phyloP scores from a whole-genome alignment of 768 basidiomycete species.

The Lactarius hatsudake region DNA sequence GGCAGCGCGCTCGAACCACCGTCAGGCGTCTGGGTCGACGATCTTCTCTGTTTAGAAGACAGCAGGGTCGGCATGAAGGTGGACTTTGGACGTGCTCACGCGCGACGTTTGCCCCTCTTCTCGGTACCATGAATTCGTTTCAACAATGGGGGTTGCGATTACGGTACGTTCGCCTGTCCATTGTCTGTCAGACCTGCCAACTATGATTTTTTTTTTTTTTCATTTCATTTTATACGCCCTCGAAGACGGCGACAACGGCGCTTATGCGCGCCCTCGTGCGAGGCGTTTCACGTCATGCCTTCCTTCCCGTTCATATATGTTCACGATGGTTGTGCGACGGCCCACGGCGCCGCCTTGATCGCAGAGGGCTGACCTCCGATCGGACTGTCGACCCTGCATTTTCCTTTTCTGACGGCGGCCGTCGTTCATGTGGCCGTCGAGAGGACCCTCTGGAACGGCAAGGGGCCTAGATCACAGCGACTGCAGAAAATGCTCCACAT shows the following conservation, averaged over 20 bases:
- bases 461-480: slow-evolving; percentile 55
- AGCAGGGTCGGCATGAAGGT: slow-evolving; percentile 88
- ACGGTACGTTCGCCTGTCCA: slow-evolving; percentile 53
- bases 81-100: slow-evolving; percentile 91
- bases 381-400: slow-evolving; percentile 76
- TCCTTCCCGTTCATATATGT: slow-evolving; percentile 71
- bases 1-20: no score
- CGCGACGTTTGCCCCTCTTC: slow-evolving; percentile 75
- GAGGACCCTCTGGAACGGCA: slow-evolving; percentile 78
- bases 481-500: slow-evolving; percentile 80
- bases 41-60: slow-evolving; percentile 70
- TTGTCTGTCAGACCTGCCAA: slow-evolving; percentile 9
- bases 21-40: slow-evolving; percentile 55
- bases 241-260: slow-evolving; percentile 43
- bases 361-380: slow-evolving; percentile 73
- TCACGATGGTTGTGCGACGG: slow-evolving; percentile 84
- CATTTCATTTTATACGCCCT: background rate
- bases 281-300: slow-evolving; percentile 81
- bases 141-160: slow-evolving; percentile 88
- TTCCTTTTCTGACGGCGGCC: slow-evolving; percentile 82
- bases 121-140: slow-evolving; percentile 92
- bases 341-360: slow-evolving; percentile 78
- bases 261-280: slow-evolving; percentile 95
- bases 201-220: slow-evolving; percentile 26
- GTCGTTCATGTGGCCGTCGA: slow-evolving; percentile 82